phyloP scores from a whole-genome alignment of 1,139 yeast species.

The Geotrichum restrictum region DNA sequence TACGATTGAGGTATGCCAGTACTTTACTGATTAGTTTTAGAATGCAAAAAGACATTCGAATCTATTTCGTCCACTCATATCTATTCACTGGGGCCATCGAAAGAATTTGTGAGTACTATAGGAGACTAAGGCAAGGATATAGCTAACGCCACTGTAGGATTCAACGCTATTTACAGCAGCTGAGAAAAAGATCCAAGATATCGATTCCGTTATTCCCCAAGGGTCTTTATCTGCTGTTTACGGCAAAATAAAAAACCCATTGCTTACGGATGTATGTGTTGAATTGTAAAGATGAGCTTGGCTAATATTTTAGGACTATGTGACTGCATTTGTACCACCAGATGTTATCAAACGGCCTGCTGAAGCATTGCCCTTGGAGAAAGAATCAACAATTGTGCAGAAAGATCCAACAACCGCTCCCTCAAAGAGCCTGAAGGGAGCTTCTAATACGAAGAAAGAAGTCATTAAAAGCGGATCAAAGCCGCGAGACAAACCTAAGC shows the following conservation, averaged over 20 bases:
- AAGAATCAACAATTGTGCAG: neutral
- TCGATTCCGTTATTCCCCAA: constrained; percentile 8
- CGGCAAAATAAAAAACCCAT: constrained; percentile 18
- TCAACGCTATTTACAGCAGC: constrained; percentile 15
- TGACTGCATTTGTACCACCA: neutral
- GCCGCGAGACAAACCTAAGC: neutral
- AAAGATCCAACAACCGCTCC: neutral
- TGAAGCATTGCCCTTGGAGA: too few species aligned
- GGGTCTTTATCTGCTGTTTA: constrained; percentile 7
- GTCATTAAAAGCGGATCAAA: neutral
- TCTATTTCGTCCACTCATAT: constrained; percentile 16
- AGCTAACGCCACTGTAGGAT: constrained; percentile 7
- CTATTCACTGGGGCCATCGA: constrained; percentile 18
- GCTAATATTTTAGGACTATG: neutral
- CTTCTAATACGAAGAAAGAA: neutral
- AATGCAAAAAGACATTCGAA: constrained; percentile 13
- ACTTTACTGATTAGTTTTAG: constrained; percentile 2
- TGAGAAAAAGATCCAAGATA: constrained; percentile 5
- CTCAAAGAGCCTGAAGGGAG: neutral
- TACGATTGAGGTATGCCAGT: neutral
- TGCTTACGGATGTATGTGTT: constrained; percentile 19
- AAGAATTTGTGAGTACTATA: constrained; percentile 15
- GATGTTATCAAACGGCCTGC: too few species aligned
- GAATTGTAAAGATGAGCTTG: neutral
- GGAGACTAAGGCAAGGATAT: neutral